These are phyloP conservation scores for Verticillium klebahnii DNA, from an alignment of 2,329 filamentous ascomycete genomes.

Conservation along the genomic window DNA sequence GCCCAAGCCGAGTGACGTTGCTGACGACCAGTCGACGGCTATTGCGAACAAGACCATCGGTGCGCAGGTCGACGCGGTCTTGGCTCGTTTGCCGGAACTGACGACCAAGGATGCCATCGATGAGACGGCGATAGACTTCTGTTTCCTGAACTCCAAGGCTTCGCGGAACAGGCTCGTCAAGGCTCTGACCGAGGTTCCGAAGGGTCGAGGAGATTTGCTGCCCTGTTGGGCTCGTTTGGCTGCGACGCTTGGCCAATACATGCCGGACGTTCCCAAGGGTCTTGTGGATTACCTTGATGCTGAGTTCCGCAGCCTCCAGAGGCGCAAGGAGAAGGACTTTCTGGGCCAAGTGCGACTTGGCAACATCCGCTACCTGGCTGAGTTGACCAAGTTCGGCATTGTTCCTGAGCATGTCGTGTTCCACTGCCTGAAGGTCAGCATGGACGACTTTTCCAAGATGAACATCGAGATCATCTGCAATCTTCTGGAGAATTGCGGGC, in stretches of 20 bases:
- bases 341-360: slow-evolving; percentile 87
- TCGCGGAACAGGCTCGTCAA: slow-evolving; percentile 93
- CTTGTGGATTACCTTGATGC: slow-evolving; percentile 90
- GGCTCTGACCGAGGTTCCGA: slow-evolving; percentile 88
- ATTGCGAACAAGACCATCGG: slow-evolving; percentile 98
- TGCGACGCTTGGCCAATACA: slow-evolving; percentile 87
- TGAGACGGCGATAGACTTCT: slow-evolving; percentile 91
- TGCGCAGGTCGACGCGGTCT: slow-evolving; percentile 87
- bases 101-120: slow-evolving; percentile 90
- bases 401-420: slow-evolving; percentile 99
- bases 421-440: slow-evolving; percentile 93
- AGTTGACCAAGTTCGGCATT: slow-evolving; percentile 95
- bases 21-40: slow-evolving; percentile 83
- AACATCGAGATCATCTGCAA: slow-evolving; percentile 99
- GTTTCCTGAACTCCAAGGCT: slow-evolving; percentile 96
- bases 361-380: slow-evolving; percentile 96
- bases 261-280: slow-evolving; percentile 90
- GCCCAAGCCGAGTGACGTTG: slow-evolving; percentile 46
- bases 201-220: slow-evolving; percentile 85
- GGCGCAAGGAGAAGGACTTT: slow-evolving; percentile 97
- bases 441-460: slow-evolving; percentile 97
- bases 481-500: slow-evolving; percentile 90
- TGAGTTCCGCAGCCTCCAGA: slow-evolving; percentile 93
- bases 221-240: slow-evolving; percentile 90
- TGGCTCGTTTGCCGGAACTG: slow-evolving; percentile 84